These are phyloP conservation scores for Hyaloperonospora arabidopsidis DNA, from an alignment of 352 stramenopile genomes.

Conservation along the genomic window DNA sequence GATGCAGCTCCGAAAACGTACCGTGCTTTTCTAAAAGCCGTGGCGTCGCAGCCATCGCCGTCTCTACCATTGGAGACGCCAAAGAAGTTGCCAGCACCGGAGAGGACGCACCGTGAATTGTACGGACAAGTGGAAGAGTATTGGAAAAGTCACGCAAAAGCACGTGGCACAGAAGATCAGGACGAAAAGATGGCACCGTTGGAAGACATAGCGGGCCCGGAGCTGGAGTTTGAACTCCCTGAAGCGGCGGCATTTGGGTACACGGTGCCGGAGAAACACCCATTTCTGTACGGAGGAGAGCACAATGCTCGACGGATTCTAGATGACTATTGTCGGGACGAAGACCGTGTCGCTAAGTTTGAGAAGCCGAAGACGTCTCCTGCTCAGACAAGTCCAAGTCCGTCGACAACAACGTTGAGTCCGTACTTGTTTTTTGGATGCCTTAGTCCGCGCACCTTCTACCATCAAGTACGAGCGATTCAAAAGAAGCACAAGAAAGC, in stretches of 20 bases:
- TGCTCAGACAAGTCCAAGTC: slow-evolving; percentile 74
- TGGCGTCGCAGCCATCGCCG: slow-evolving; percentile 47
- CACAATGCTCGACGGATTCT: slow-evolving; percentile 60
- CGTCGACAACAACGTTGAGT: slow-evolving; percentile 93
- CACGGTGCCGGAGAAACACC: slow-evolving; percentile 39
- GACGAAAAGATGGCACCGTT: slow-evolving; percentile 25
- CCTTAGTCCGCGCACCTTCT: slow-evolving; percentile 87
- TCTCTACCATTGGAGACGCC: slow-evolving; percentile 39
- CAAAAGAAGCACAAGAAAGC: slow-evolving; percentile 58
- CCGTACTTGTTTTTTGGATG: slow-evolving; percentile 93
- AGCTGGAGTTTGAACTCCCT: slow-evolving; percentile 58
- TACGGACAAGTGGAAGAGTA: slow-evolving; percentile 60
- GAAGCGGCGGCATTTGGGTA: slow-evolving; percentile 63
- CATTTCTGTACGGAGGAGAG: slow-evolving; percentile 70
- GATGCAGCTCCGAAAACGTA: slow-evolving; percentile 68
- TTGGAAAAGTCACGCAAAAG: slow-evolving; percentile 25
- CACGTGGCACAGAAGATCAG: slow-evolving; percentile 6
- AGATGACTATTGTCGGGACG: slow-evolving; percentile 61
- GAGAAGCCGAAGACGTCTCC: slow-evolving; percentile 96
- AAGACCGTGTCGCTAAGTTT: slow-evolving; percentile 88
- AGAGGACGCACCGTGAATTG: slow-evolving; percentile 41
- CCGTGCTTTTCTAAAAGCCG: slow-evolving; percentile 51
- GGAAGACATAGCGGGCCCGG: slow-evolving; percentile 39
- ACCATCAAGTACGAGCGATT: slow-evolving; percentile 80
- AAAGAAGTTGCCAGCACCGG: slow-evolving; percentile 35